Conservation (phyloP, 495 filamentous ascomycete species). For the Cairneyella variabilis region DNA sequence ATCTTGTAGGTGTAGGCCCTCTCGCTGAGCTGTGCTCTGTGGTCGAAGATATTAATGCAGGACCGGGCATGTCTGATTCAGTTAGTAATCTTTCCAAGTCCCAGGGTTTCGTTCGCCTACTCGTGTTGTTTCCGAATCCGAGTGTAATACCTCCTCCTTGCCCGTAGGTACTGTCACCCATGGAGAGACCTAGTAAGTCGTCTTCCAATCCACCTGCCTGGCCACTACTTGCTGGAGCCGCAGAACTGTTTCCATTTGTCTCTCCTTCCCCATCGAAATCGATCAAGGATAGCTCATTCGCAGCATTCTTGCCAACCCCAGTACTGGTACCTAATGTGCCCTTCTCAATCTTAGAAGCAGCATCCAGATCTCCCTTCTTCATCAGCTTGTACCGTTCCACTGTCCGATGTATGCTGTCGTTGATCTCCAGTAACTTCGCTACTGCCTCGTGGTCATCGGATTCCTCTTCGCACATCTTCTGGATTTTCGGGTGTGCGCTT, state of each 20-base stretch:
- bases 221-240: constrained; percentile 27
- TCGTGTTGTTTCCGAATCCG: constrained; percentile 67
- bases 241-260: constrained; percentile 39
- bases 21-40: constrained; percentile 53
- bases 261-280: constrained; percentile 78
- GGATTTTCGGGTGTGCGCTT: constrained; percentile 96
- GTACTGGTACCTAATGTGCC: constrained; percentile 73
- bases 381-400: constrained; percentile 91
- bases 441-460: constrained; percentile 95
- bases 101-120: constrained; percentile 34
- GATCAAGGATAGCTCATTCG: constrained; percentile 88
- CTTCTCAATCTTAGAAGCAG: constrained; percentile 76
- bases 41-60: constrained; percentile 60
- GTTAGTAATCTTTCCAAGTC: constrained; percentile 11
- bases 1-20: constrained; percentile 34
- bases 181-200: constrained; percentile 49
- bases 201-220: constrained; percentile 41
- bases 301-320: constrained; percentile 67
- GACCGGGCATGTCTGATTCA: constrained; percentile 27
- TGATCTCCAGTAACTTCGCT: constrained; percentile 91
- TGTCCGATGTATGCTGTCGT: constrained; percentile 96
- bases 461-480: constrained; percentile 99
- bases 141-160: constrained; percentile 82
- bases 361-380: constrained; percentile 90
- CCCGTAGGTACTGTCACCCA: constrained; percentile 52